A percentile compares a stretch with the other conserved stretches of the same genome.
Conservation (phyloP, 169 alveolate genomes). For the Plasmodium gaboni region DNA sequence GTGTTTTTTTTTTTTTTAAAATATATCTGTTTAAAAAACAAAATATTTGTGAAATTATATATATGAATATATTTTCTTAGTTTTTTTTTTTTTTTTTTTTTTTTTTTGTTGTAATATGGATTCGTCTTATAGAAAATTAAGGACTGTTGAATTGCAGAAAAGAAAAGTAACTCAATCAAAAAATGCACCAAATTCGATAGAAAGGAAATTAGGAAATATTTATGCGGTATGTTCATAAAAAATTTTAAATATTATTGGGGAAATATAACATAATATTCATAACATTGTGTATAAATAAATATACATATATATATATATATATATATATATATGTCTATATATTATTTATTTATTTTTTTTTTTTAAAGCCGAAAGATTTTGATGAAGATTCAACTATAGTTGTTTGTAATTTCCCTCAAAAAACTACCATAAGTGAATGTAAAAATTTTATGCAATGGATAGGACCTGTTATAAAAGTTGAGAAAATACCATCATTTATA, state of each 20-base stretch:
- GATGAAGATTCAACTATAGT: conserved; percentile 85
- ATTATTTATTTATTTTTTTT: not conserved
- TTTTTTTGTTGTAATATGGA: conserved; percentile 5
- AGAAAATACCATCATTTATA: conserved; percentile 65
- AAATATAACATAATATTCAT: not conserved
- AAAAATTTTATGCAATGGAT: conserved; percentile 84
- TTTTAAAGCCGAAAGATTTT: conserved; percentile 79
- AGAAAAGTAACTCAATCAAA: conserved; percentile 70
- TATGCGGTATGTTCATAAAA: conserved; percentile 36
- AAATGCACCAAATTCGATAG: conserved; percentile 33
- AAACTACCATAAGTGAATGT: conserved; percentile 78
- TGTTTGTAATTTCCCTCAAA: conserved; percentile 80
- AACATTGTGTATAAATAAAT: not conserved
- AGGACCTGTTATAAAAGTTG: conserved; percentile 84
- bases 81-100: no score
- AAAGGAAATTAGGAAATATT: conserved; percentile 48
- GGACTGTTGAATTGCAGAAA: conserved; percentile 34
- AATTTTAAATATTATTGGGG: not conserved
- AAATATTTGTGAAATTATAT: no score
- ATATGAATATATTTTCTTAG: no score
- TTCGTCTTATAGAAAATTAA: conserved; percentile 14
- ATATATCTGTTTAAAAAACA: no score
- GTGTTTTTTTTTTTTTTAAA: no score
- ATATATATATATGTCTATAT: not conserved
- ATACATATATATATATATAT: not conserved